A percentile compares a stretch with the other conserved stretches of the same genome.
phyloP scores from a whole-genome alignment of 2,329 filamentous ascomycete genomes.

The Orbilia javanica region DNA sequence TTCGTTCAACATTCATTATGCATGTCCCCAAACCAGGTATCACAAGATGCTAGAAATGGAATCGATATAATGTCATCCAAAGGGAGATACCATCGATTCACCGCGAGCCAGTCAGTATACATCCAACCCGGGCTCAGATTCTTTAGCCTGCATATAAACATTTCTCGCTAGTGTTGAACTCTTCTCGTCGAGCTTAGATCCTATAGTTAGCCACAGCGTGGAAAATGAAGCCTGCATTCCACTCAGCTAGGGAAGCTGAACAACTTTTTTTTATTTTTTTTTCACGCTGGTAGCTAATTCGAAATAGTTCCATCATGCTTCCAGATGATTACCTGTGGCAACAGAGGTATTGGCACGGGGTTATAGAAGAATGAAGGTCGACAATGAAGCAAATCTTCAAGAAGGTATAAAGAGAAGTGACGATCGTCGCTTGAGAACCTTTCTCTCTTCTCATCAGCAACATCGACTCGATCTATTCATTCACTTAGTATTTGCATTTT shows the following conservation, averaged over 20 bases:
- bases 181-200: neutral
- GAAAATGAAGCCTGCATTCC: conserved; percentile 43
- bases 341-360: conserved; percentile 2
- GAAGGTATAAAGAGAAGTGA: conserved; percentile 48
- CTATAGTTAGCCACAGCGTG: conserved; percentile 22
- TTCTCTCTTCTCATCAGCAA: conserved; percentile 28
- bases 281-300: neutral
- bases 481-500: conserved; percentile 43
- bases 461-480: conserved; percentile 37
- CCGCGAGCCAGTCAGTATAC: neutral
- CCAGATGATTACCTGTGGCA: neutral
- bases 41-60: conserved; percentile 20
- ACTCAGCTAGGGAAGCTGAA: conserved; percentile 18
- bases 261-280: no score
- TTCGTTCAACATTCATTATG: neutral
- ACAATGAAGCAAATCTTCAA: conserved; percentile 4
- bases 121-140: conserved; percentile 1
- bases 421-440: conserved; percentile 16
- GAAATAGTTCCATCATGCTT: neutral
- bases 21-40: neutral
- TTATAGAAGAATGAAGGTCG: neutral
- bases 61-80: conserved; percentile 19
- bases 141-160: conserved; percentile 28
- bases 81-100: conserved; percentile 14
- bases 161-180: conserved; percentile 21